phyloP scores from a whole-genome alignment of 2,329 filamentous ascomycete genomes.

The Nemania abortiva region DNA sequence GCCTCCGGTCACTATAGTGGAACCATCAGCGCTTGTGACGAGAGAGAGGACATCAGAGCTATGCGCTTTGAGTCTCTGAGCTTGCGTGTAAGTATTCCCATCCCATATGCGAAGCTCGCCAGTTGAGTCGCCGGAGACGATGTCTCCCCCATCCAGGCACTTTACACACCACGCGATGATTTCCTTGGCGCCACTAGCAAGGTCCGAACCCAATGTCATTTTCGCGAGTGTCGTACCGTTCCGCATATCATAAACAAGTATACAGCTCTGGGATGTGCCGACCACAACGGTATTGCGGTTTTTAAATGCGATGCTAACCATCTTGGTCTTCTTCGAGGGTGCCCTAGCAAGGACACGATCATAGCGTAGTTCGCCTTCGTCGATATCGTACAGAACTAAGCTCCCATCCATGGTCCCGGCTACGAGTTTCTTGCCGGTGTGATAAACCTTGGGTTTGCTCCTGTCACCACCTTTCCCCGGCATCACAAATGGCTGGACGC shows the following conservation, averaged over 20 bases:
- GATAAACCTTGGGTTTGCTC: conserved; percentile 48
- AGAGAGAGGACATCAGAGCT: conserved; percentile 91
- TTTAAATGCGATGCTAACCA: conserved; percentile 92
- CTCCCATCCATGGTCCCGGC: conserved; percentile 92
- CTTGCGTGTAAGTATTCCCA: conserved; percentile 88
- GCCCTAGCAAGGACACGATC: conserved; percentile 80
- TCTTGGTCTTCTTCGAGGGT: conserved; percentile 85
- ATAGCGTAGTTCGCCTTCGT: conserved; percentile 85
- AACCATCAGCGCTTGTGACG: conserved; percentile 83
- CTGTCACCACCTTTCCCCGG: conserved; percentile 44
- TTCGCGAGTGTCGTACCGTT: conserved; percentile 80
- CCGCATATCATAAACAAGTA: conserved; percentile 88
- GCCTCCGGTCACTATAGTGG: conserved; percentile 86
- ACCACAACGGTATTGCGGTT: conserved; percentile 84
- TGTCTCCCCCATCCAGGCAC: conserved; percentile 86
- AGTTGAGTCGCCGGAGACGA: conserved; percentile 94
- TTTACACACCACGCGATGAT: conserved; percentile 95
- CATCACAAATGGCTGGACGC: conserved; percentile 75
- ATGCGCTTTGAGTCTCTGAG: conserved; percentile 87
- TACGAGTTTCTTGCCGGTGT: conserved; percentile 72
- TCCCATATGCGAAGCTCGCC: conserved; percentile 96
- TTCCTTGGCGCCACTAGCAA: conserved; percentile 81
- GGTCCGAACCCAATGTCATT: conserved; percentile 87
- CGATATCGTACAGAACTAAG: conserved; percentile 86
- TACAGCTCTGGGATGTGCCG: conserved; percentile 94